phyloP scores from a whole-genome alignment of 2,329 filamentous ascomycete species.

The Capronia epimyces region DNA sequence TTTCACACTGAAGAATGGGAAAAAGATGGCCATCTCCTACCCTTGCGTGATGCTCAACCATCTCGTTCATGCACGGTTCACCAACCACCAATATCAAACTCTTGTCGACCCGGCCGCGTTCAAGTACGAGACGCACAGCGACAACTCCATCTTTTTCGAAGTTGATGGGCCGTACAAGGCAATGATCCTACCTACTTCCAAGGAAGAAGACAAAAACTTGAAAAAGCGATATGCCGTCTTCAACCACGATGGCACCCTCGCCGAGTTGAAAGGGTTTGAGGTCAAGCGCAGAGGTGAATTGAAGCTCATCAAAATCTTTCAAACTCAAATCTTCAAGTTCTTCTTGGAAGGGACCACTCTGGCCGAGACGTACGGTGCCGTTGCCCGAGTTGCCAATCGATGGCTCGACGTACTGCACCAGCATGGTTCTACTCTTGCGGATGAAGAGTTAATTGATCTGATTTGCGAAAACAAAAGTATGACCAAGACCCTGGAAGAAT shows the following conservation, averaged over 20 bases:
- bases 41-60: constrained; percentile 99
- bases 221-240: constrained; percentile 99
- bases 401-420: constrained; percentile 94
- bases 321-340: constrained; percentile 99
- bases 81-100: constrained; percentile 95
- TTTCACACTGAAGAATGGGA: constrained; percentile 91
- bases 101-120: constrained; percentile 71
- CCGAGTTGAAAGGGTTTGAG: constrained; percentile 95
- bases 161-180: constrained; percentile 96
- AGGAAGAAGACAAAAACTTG: constrained; percentile 98
- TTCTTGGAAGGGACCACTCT: constrained; percentile 88
- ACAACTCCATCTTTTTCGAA: constrained; percentile 99
- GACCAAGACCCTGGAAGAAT: constrained; percentile 94
- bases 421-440: constrained; percentile 80
- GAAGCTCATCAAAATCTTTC: constrained; percentile 99
- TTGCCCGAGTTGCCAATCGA: constrained; percentile 89
- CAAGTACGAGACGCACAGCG: constrained; percentile 93
- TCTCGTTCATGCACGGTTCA: constrained; percentile 87
- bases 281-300: constrained; percentile 95
- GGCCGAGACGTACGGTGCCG: constrained; percentile 80
- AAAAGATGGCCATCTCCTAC: constrained; percentile 94
- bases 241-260: constrained; percentile 92
- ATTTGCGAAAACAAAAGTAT: constrained; percentile 99
- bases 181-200: constrained; percentile 95
- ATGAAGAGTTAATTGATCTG: constrained; percentile 97